These are phyloP conservation scores for Nemania sp. DNA, from an alignment of 2,329 filamentous ascomycete species.

Conservation along the genomic window DNA sequence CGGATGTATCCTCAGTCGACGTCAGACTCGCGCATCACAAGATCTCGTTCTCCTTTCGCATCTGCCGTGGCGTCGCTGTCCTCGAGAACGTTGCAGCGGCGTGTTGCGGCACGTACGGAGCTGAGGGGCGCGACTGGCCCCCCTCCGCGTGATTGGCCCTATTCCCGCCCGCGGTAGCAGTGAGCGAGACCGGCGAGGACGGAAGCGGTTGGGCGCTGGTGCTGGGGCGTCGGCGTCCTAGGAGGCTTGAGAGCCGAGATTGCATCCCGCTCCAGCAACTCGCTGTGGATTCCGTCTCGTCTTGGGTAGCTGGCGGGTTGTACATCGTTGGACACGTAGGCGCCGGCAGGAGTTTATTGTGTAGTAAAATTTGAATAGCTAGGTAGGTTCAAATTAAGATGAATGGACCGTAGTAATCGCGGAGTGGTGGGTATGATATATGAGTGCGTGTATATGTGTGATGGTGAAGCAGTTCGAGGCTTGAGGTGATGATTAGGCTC, in stretches of 20 bases:
- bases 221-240: slow-evolving; percentile 7
- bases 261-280: slow-evolving; percentile 29
- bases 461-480: not conserved
- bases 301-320: not conserved
- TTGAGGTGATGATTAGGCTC: not conserved
- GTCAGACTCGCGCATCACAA: slow-evolving; percentile 29
- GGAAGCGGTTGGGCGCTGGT: slow-evolving; percentile 9
- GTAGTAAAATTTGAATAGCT: not conserved
- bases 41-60: slow-evolving; percentile 54
- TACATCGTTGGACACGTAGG: slow-evolving; percentile 18
- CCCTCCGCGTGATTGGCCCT: slow-evolving; percentile 8
- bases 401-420: not conserved
- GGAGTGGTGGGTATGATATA: not conserved
- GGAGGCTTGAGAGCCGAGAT: slow-evolving; percentile 22
- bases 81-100: slow-evolving; percentile 57
- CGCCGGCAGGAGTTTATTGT: not conserved
- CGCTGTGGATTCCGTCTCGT: slow-evolving; percentile 11
- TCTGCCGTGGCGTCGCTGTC: slow-evolving; percentile 57
- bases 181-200: not conserved
- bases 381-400: not conserved
- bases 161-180: not conserved
- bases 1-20: not conserved
- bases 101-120: slow-evolving; percentile 54
- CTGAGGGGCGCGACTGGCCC: slow-evolving; percentile 4
- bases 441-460: not conserved